Evolutionary conservation across 2,329 filamentous ascomycete species (phyloP), one percentile per base, ranked within the genome.

Genomic region (Monilinia fructigena): DNA sequence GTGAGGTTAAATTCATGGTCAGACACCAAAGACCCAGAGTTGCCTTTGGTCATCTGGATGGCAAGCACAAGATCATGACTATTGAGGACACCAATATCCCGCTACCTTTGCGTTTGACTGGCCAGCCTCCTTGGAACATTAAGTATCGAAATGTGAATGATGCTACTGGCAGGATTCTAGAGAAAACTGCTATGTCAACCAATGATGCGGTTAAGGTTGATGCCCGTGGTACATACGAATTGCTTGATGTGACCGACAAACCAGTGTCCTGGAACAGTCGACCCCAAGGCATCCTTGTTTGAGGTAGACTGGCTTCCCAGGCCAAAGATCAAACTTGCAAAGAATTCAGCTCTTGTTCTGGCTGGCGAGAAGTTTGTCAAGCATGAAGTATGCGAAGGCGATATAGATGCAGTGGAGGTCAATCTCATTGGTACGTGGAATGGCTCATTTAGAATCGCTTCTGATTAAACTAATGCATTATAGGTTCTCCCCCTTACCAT

Each of bases 301-400:
- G 83, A 90, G 66, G 87, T 99, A 31, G 86, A 88, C 68, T 97
- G 93, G 93, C 91, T 95, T 72, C 85, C 91, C 45, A 86, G 93
- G 56, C 96, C 95, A 0, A 82, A 86, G 69, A 82, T 96, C 53
- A 84, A 83, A 18, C 76, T 95, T 55, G 81, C 87, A 7, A 84
- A 89, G 68, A 86, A 85, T n/a, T 82, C 86, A 4, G 85, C 87
- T 56, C 82, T 91, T 56, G 80, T 80, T 14, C 78, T 82, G 47
- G 80, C 82, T 20, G 81, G 80, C 11, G 80, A 82, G 38, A 82
- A 82, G 45, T 90, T 89, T 75, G 76, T 88, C 72, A 96, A 96
- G 78, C 85, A 88, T 53, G 89, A 93, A 68, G 89, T 99, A 40
- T 99, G 95, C 75, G 93, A 99, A 79, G 94, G 94, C 40, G 94